Evolutionary conservation across 169 alveolate genomes (phyloP), one percentile per base, ranked within the genome.

Genomic region (Theileria annulata): DNA sequence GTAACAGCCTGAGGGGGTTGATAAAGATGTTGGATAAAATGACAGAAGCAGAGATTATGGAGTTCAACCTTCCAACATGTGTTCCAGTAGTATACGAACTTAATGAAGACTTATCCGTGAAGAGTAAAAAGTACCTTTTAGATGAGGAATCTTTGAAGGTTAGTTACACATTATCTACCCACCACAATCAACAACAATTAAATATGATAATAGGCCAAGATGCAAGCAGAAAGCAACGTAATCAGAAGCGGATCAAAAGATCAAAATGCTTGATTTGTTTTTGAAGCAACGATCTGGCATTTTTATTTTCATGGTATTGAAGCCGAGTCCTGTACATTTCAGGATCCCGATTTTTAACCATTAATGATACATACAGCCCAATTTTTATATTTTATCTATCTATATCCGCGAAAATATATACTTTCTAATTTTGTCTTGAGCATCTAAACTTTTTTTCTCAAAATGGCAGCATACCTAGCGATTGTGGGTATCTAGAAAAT

Each of bases 1-100:
- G 99, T n/a, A 98, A 98, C 92, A 95, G 99, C 28, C 89, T 98
- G 47, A 92, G 99, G 86, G 98, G 98, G 27, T 88, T 98, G 30
- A 97, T 98, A 25, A 96, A 97, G 96, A 95, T 95, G 77, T 86
- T 98, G 48, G 99, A 96, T 85, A 89, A 91, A 63, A 93, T 97
- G 93, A 91, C 94, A 49, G 98, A 96, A 49, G 96, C 94, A 33
- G 99, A 95, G 31, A 94, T 98, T 58, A 88, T 96, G 37, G 96
- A 94, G 79, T 87, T 96, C 42, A 97, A 98, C 89, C 96, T 98
- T 48, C 99, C 99, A 15, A 97, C 99, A 28, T 99, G 98, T 4
- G 96, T 96, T 33, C 99, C 99, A 17, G 92, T 98, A 23, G 97
- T 97, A 19, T 96, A 96, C 86, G 99, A 97, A 76, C 94, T 98